Conservation (phyloP, 495 filamentous ascomycete genomes). For the Copromyces sp. region DNA sequence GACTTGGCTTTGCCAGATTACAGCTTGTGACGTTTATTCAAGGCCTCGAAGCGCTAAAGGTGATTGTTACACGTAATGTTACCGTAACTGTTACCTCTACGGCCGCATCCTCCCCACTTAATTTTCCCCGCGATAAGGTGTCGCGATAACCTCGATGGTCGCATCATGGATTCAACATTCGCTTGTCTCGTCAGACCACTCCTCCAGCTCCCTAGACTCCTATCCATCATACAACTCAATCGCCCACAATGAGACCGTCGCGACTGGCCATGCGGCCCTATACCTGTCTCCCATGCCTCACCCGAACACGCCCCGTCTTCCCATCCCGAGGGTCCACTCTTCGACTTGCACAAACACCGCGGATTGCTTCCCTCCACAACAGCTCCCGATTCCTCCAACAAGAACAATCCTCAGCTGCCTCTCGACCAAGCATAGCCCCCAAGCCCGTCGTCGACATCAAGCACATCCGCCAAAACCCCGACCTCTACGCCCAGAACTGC, state of each 20-base stretch:
- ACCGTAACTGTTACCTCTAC: neutral
- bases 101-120: neutral
- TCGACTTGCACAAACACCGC: neutral
- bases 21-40: neutral
- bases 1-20: neutral
- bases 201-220: neutral
- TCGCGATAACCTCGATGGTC: neutral
- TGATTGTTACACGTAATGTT: neutral
- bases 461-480: slow-evolving; percentile 74
- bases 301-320: slow-evolving; percentile 2
- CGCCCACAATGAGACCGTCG: slow-evolving; percentile 14
- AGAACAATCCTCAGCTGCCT: neutral
- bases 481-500: slow-evolving; percentile 73
- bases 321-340: too few species aligned
- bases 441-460: slow-evolving; percentile 74
- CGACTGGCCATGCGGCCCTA: slow-evolving; percentile 10
- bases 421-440: slow-evolving; percentile 58
- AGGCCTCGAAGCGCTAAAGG: neutral
- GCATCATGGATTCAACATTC: too few species aligned
- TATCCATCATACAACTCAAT: neutral
- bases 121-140: neutral
- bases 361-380: slow-evolving; percentile 1
- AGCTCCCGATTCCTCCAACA: slow-evolving; percentile 4
- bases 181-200: neutral
- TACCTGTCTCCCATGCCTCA: slow-evolving; percentile 23